Evolutionary conservation across 2,329 filamentous ascomycete species (phyloP).

Genomic region (Dothistroma septosporum): DNA sequence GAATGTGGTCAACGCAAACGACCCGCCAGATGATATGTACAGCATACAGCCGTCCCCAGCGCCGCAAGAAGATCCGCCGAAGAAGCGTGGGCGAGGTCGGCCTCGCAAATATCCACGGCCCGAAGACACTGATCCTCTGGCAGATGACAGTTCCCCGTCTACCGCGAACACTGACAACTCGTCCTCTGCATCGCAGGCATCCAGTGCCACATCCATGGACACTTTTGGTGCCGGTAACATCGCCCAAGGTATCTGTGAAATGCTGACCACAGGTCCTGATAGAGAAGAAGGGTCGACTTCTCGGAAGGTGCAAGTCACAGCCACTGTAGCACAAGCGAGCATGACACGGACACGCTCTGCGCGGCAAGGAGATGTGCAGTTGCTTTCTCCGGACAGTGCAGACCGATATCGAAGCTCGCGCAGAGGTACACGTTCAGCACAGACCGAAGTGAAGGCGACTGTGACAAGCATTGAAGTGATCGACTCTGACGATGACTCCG

Average conservation of each 20-base stretch:
- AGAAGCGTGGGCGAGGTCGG: slow-evolving; percentile 24
- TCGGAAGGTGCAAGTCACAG: slow-evolving; percentile 6
- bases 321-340: slow-evolving; percentile 9
- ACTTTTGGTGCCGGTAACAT: slow-evolving; percentile 29
- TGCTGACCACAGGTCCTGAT: slow-evolving; percentile 24
- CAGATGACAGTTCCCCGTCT: slow-evolving; percentile 22
- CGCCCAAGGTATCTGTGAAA: slow-evolving; percentile 30
- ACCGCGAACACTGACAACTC: slow-evolving; percentile 22
- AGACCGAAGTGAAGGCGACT: slow-evolving; percentile 12
- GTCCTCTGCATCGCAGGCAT: slow-evolving; percentile 23
- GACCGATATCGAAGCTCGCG: slow-evolving; percentile 9
- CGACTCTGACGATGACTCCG: slow-evolving; percentile 14
- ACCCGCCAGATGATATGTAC: slow-evolving; percentile 19
- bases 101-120: slow-evolving; percentile 20
- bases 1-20: slow-evolving; percentile 27
- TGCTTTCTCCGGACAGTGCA: slow-evolving; percentile 12
- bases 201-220: slow-evolving; percentile 31
- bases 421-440: slow-evolving; percentile 13
- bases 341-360: slow-evolving; percentile 4
- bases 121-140: slow-evolving; percentile 10
- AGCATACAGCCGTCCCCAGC: slow-evolving; percentile 24
- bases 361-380: slow-evolving; percentile 1
- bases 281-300: slow-evolving; percentile 13
- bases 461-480: slow-evolving; percentile 29
- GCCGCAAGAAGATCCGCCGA: slow-evolving; percentile 10